phyloP scores from a whole-genome alignment of 2,329 filamentous ascomycete genomes.

The Talaromyces sp. region DNA sequence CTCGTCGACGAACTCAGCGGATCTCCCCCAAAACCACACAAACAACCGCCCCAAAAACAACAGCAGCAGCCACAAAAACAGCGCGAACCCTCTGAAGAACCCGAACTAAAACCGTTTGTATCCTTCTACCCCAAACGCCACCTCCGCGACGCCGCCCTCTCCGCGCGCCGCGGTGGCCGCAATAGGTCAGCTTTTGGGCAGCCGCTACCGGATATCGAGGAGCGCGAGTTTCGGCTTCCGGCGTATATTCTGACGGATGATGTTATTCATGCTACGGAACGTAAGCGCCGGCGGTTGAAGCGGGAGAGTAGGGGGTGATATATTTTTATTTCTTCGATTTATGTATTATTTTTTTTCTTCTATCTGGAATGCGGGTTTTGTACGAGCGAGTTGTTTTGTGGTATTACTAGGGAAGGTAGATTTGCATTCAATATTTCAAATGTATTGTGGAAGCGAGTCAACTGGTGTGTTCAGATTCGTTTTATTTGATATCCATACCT shows the following conservation, averaged over 20 bases:
- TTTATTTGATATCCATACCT: no score
- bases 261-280: constrained; percentile 35
- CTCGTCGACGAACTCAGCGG: constrained; percentile 6
- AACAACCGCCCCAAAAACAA: not conserved
- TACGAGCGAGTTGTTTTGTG: not conserved
- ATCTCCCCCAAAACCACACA: constrained; percentile 4
- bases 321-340: not conserved
- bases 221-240: constrained; percentile 71
- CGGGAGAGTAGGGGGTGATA: constrained; percentile 20
- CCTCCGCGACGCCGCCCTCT: constrained; percentile 74
- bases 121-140: constrained; percentile 82
- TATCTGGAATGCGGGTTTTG: not conserved
- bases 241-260: constrained; percentile 49
- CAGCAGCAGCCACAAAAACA: not conserved
- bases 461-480: no score
- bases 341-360: not conserved
- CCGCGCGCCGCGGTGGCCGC: constrained; percentile 62
- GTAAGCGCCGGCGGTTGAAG: constrained; percentile 32
- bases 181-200: constrained; percentile 76
- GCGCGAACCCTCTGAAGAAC: not conserved
- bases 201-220: constrained; percentile 63
- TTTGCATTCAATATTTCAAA: not conserved
- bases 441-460: no score
- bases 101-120: constrained; percentile 60
- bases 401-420: not conserved